phyloP scores from a whole-genome alignment of 768 basidiomycete genomes.

The Plicaturopsis crispa region DNA sequence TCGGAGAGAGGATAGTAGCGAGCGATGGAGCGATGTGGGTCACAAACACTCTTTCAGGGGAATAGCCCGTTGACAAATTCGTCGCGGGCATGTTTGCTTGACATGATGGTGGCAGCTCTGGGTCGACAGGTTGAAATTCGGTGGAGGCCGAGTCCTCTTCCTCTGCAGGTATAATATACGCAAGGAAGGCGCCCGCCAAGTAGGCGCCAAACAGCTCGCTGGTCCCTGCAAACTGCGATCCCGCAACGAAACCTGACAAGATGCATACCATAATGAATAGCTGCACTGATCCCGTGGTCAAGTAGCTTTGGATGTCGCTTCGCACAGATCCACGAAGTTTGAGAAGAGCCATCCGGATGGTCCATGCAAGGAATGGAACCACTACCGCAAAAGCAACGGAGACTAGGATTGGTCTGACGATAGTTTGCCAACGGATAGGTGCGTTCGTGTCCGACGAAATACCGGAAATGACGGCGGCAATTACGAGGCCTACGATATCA shows the following conservation, averaged over 20 bases:
- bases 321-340: slow-evolving; percentile 4
- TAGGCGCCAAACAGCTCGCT: slow-evolving; percentile 60
- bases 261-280: slow-evolving; percentile 29
- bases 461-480: slow-evolving; percentile 44
- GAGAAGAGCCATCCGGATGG: background rate
- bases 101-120: background rate
- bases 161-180: slow-evolving; percentile 21
- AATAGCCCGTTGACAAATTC: slow-evolving; percentile 9
- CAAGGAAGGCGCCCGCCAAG: slow-evolving; percentile 43
- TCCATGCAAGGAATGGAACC: slow-evolving; percentile 24
- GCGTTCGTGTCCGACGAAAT: slow-evolving; percentile 17
- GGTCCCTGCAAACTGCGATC: slow-evolving; percentile 44
- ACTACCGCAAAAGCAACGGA: slow-evolving; percentile 42
- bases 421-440: slow-evolving; percentile 22
- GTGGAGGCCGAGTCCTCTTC: no score
- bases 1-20: slow-evolving; percentile 40
- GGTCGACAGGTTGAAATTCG: background rate
- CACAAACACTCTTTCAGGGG: slow-evolving; percentile 22
- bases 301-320: slow-evolving; percentile 5
- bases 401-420: slow-evolving; percentile 48
- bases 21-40: slow-evolving; percentile 29
- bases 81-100: slow-evolving; percentile 2
- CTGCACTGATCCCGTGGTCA: slow-evolving; percentile 12
- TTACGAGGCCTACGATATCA: slow-evolving; percentile 55
- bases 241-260: slow-evolving; percentile 38